Percentiles rank a stretch among this genome's conserved stretches.
Evolutionary conservation across 805 yeast genomes (phyloP).

Genomic region (Saccharomyces mikatae): DNA sequence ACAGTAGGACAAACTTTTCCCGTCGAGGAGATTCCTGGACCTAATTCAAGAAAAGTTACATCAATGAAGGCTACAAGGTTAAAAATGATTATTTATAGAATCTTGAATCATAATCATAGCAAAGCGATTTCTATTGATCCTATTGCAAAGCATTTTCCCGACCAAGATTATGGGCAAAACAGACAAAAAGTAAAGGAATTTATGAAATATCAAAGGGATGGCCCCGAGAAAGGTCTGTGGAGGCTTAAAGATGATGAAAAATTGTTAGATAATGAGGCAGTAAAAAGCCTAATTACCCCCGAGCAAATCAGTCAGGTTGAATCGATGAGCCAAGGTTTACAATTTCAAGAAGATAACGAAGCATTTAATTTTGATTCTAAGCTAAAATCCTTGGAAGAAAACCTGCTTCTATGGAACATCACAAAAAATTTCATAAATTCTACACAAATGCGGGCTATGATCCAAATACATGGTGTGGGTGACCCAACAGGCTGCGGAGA

Average conservation of each 20-base stretch:
- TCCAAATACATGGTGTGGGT: slow-evolving; percentile 88
- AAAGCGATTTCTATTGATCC: slow-evolving; percentile 78
- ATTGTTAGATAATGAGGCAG: slow-evolving; percentile 67
- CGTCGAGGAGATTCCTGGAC: slow-evolving; percentile 92
- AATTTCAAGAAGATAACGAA: slow-evolving; percentile 72
- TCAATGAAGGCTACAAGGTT: slow-evolving; percentile 84
- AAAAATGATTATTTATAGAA: slow-evolving; percentile 88
- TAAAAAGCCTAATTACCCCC: slow-evolving; percentile 78
- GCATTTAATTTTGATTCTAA: slow-evolving; percentile 39
- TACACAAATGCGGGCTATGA: slow-evolving; percentile 94
- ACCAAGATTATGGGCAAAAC: slow-evolving; percentile 94
- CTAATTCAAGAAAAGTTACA: slow-evolving; percentile 92
- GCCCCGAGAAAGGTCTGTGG: slow-evolving; percentile 94
- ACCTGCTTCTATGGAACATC: slow-evolving; percentile 89
- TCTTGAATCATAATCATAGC: slow-evolving; percentile 64
- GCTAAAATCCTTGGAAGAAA: slow-evolving; percentile 67
- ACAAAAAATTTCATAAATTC: slow-evolving; percentile 86
- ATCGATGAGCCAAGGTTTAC: slow-evolving; percentile 91
- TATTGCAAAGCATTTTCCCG: slow-evolving; percentile 88
- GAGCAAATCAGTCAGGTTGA: slow-evolving; percentile 85
- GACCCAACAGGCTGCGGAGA: slow-evolving; percentile 90
- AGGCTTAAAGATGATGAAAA: slow-evolving; percentile 62
- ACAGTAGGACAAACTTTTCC: slow-evolving; percentile 91
- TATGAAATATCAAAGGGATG: slow-evolving; percentile 93
- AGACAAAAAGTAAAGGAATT: slow-evolving; percentile 92